phyloP scores from a whole-genome alignment of 176 grass and related monocot species.

The Zizania latifolia region DNA sequence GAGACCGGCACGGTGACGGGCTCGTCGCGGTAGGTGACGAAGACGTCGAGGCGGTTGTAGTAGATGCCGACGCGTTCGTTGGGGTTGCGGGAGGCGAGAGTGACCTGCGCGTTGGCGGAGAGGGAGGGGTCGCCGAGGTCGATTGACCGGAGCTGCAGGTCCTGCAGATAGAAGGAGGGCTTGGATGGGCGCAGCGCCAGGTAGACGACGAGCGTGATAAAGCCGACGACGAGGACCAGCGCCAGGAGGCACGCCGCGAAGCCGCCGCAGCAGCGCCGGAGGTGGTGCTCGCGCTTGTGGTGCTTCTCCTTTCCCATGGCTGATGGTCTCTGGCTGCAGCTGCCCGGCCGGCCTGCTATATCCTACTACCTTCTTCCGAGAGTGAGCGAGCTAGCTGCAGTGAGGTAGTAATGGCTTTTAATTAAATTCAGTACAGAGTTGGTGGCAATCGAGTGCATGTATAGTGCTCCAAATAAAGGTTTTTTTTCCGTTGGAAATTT shows the following conservation, averaged over 20 bases:
- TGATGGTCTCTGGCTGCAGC: neutral
- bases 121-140: slow-evolving; percentile 48
- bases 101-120: slow-evolving; percentile 48
- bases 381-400: neutral
- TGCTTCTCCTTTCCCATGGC: slow-evolving; percentile 41
- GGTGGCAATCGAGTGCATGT: too few relatives aligned
- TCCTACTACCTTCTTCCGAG: neutral
- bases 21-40: slow-evolving; percentile 50
- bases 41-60: slow-evolving; percentile 44
- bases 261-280: slow-evolving; percentile 32
- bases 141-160: slow-evolving; percentile 44
- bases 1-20: slow-evolving; percentile 42
- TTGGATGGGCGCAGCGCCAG: slow-evolving; percentile 64
- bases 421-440: too few relatives aligned
- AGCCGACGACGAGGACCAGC: slow-evolving; percentile 40
- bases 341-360: neutral
- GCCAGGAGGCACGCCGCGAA: slow-evolving; percentile 38
- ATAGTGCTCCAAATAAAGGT: neutral
- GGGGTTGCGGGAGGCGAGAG: slow-evolving; percentile 71
- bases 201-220: slow-evolving; percentile 43
- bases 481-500: too few relatives aligned
- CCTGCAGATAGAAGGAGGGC: slow-evolving; percentile 67
- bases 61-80: slow-evolving; percentile 53
- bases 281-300: slow-evolving; percentile 25
- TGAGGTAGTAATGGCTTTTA: too few relatives aligned